A percentile compares a stretch with the other conserved stretches of the same genome.
Evolutionary conservation across 306 rosid genomes (phyloP).

Genomic region (Prunus armeniaca): DNA sequence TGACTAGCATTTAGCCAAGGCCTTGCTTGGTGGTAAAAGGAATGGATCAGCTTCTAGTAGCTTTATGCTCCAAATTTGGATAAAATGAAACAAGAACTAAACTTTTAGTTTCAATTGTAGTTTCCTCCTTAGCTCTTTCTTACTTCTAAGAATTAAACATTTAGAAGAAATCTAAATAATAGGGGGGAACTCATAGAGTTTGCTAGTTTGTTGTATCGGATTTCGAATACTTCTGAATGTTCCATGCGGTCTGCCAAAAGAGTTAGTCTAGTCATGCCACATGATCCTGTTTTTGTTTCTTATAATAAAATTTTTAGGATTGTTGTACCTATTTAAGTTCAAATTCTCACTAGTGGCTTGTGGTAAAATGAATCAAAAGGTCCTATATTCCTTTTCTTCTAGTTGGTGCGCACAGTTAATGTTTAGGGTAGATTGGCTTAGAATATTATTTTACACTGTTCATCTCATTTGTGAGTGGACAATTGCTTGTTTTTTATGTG

Average conservation of each 20-base stretch:
- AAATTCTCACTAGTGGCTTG: no score
- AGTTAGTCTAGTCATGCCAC: neutral
- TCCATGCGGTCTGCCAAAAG: neutral
- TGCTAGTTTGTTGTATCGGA: neutral
- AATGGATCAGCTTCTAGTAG: neutral
- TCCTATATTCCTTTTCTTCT: no score
- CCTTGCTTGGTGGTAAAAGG: neutral
- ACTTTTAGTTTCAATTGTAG: neutral
- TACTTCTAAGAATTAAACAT: neutral
- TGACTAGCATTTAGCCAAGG: constrained; percentile 6
- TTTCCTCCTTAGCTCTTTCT: neutral
- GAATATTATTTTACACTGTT: no score
- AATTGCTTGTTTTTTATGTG: no score
- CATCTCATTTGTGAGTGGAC: no score
- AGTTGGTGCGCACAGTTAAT: no score
- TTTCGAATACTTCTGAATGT: neutral
- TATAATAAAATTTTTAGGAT: no score
- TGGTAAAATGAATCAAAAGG: no score
- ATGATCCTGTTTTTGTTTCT: neutral
- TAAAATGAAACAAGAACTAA: neutral
- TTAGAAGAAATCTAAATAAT: neutral
- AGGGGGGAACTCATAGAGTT: neutral
- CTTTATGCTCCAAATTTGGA: neutral
- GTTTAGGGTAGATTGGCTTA: no score
- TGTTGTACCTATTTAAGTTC: no score